Evolutionary conservation across 228 moss, liverwort and hornwort genomes (phyloP).

Genomic region (Sphagnum magellanicum): DNA sequence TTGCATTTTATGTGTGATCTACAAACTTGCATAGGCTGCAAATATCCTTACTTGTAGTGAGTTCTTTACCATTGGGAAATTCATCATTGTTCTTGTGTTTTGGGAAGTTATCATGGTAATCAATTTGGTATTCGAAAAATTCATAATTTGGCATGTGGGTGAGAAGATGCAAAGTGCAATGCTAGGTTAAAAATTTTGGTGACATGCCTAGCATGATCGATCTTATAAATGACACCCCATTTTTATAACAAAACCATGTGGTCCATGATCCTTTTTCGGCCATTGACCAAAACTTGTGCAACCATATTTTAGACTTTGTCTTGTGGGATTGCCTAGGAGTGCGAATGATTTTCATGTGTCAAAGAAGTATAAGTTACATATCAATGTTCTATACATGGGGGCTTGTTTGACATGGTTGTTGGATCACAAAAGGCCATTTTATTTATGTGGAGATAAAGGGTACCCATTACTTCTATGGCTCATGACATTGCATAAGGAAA

Average conservation of each 20-base stretch:
- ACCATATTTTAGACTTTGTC: slow-evolving; percentile 1
- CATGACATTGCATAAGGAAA: neutral
- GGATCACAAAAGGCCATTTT: neutral
- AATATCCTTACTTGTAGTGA: too few species aligned
- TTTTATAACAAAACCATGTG: neutral
- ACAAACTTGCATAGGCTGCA: too few species aligned
- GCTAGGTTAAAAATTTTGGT: neutral
- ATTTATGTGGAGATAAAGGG: neutral
- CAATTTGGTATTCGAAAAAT: neutral
- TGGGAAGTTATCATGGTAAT: neutral
- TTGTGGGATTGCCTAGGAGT: neutral
- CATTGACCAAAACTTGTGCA: neutral
- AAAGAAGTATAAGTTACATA: neutral
- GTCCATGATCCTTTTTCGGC: neutral
- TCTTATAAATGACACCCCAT: neutral
- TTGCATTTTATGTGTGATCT: too few species aligned
- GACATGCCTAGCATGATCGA: neutral
- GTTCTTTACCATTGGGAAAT: too few species aligned
- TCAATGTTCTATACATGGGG: neutral
- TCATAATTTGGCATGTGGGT: neutral
- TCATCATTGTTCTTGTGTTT: neutral
- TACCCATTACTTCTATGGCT: slow-evolving; percentile 1
- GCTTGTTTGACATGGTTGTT: neutral
- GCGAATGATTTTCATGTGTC: neutral
- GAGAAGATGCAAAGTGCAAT: neutral